Evolutionary conservation across 1,139 yeast species (phyloP), one percentile per base, ranked within the genome.

Genomic region (Hemisphaericaspora subhashii): DNA sequence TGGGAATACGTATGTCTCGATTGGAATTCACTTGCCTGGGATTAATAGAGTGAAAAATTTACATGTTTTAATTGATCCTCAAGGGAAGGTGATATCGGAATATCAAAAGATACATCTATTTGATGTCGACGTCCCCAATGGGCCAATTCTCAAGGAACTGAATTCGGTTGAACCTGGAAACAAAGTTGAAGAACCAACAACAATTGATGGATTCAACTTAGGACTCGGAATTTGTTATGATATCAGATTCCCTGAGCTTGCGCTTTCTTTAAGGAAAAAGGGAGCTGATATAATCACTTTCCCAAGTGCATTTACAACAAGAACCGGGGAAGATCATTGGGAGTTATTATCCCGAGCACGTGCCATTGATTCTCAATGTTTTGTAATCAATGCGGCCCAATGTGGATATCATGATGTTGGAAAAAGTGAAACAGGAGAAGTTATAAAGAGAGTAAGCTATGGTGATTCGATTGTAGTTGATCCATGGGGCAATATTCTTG

Each of bases 251-350:
- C 96, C 96, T 0, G 97, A 90, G 57, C 64, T 85, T 36, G 81
- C 92, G 2, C 55, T 85, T 25, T 60, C 79, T 32, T 66, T 87
- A 31, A 69, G 96, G 30, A 57, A 77, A 16, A 53, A 68, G 31
- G 97, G 97, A 1, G 96, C 97, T 0, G 76, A 88, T 42, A 64
- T 92, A 22, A 53, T 92, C 21, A 76, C 90, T 1, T 92, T 69
- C 52, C 98, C 98, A 0, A 83, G 95, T 28, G 98, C 98, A 0
- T 92, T 94, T 66, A 90, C 98, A 0, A 78, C 86, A 53, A 79
- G 83, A 51, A 92, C 98, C 0, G 98, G 98, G 1, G 79, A 78
- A 41, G 92, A 92, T 0, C 98, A 92, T 54, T 92, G 98, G 96
- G 81, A 82, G 43, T 61, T 75, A 1, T 65, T 92, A 41, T 96